Base-by-base conservation (phyloP, 805 yeast genomes). In the Wickerhamomyces ciferrii region DNA sequence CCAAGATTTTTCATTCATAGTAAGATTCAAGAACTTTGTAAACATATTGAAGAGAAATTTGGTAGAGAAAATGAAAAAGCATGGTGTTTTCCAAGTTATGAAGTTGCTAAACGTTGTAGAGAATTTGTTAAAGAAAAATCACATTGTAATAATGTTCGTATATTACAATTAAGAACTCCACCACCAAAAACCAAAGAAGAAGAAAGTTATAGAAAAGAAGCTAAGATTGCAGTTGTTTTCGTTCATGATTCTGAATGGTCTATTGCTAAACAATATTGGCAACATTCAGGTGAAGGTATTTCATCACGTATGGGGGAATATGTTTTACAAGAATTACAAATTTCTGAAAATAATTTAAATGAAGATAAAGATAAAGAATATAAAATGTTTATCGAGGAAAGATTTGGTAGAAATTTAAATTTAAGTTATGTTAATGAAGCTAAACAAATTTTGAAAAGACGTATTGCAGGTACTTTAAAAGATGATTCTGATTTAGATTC, bases 271-370 rank as follows among this genome's bases (percentile, higher is more conserved):
- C 81, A 81, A 56, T 94, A 88, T 67, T 94, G 99, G 99, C 97
- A 92, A 63, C 97, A 91, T 59, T 72, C 96, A 0, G 99, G 99
- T 24, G 97, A 92, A 65, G 96, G 97, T n/a, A 78, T 94, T 24
- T 87, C 96, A 15, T 87, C 96, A 32, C 73, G 98, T 56, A 69
- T 83, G 61, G 97, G 90, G 1, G 97, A 91, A 64, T 94, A 88
- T 58, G 81, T 87, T 42, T 65, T 85, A 48, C 80, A 79, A 49
- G 87, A 81, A 60, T 66, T 85, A 56, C 55, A 75, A 60, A 56
- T 63, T 51, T 62, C 66, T 43, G 66, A 67, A 53, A 63, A 53
- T 25, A 55, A 59, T 19, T 43, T 51, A 10, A 51, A 54, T 20
- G 59, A 56, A 43, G 54, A 62, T 39, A 66, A 59, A 15, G 76